phyloP scores from a whole-genome alignment of 495 filamentous ascomycete species.

The Lepidopterella palustris region DNA sequence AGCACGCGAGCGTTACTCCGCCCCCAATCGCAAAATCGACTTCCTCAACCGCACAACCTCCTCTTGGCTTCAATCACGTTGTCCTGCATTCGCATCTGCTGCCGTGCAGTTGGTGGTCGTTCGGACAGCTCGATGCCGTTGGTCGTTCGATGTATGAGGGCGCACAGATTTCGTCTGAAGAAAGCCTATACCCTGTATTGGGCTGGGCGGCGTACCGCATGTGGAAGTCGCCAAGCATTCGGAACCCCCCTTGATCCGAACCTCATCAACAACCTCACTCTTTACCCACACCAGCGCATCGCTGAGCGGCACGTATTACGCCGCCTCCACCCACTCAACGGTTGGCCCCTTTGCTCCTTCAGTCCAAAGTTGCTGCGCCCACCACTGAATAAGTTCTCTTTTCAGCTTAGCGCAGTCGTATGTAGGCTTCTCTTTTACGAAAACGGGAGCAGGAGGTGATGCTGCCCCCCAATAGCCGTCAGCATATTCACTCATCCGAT shows the following conservation, averaged over 20 bases:
- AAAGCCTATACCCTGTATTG: not conserved
- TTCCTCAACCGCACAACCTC: not conserved
- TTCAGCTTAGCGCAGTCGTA: not conserved
- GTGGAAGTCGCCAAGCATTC: too few species aligned
- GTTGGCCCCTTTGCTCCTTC: not conserved
- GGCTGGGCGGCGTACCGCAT: not conserved
- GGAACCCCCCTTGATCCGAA: not conserved
- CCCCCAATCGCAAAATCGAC: not conserved
- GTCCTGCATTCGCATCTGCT: not conserved
- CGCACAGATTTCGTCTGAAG: not conserved
- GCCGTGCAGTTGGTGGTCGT: not conserved
- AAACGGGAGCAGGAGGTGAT: too few species aligned
- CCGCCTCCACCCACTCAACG: not conserved
- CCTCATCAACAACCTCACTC: not conserved
- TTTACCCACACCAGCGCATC: not conserved
- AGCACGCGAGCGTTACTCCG: not conserved
- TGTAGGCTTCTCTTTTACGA: not conserved
- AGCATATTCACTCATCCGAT: too few species aligned
- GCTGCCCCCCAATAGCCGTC: too few species aligned
- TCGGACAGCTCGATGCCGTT: not conserved
- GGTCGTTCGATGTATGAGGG: not conserved
- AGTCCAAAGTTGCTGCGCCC: not conserved
- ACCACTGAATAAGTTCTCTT: not conserved
- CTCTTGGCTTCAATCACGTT: not conserved
- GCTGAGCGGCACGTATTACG: not conserved